phyloP scores from a whole-genome alignment of 1,139 yeast genomes.

The Geotrichum phurueaensis region DNA sequence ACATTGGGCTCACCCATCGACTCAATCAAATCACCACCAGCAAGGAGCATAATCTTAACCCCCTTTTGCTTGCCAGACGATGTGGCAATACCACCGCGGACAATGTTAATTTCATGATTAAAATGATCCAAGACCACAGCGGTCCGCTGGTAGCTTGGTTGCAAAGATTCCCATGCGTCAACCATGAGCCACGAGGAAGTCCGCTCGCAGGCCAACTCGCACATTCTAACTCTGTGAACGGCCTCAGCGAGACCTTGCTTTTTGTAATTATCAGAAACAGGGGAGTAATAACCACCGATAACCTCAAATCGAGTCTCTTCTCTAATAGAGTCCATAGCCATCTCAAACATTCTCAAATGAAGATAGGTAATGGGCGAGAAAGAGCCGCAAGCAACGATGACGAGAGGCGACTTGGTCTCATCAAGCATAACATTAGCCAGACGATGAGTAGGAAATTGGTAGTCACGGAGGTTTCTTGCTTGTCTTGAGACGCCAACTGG shows the following conservation, averaged over 20 bases:
- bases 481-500: slow-evolving; percentile 91
- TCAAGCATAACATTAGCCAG: slow-evolving; percentile 67
- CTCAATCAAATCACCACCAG: slow-evolving; percentile 96
- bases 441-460: slow-evolving; percentile 81
- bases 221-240: slow-evolving; percentile 89
- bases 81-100: slow-evolving; percentile 77
- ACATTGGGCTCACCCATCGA: slow-evolving; percentile 99
- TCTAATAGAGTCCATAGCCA: slow-evolving; percentile 92
- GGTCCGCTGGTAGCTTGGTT: slow-evolving; percentile 84
- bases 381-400: slow-evolving; percentile 95
- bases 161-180: slow-evolving; percentile 97
- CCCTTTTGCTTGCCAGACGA: slow-evolving; percentile 73
- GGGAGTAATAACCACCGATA: slow-evolving; percentile 95
- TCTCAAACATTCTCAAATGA: slow-evolving; percentile 94
- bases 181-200: slow-evolving; percentile 98
- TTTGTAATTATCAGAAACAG: slow-evolving; percentile 88
- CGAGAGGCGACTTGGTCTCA: slow-evolving; percentile 78
- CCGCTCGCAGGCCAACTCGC: slow-evolving; percentile 95
- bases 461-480: slow-evolving; percentile 60
- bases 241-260: slow-evolving; percentile 91
- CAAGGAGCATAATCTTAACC: slow-evolving; percentile 89
- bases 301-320: slow-evolving; percentile 93
- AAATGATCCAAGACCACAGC: slow-evolving; percentile 95
- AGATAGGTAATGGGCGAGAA: slow-evolving; percentile 93
- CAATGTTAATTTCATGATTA: slow-evolving; percentile 87